These are phyloP conservation scores for Trichosporon sp. DNA, from an alignment of 1,284 basidiomycete genomes.

Conservation along the genomic window DNA sequence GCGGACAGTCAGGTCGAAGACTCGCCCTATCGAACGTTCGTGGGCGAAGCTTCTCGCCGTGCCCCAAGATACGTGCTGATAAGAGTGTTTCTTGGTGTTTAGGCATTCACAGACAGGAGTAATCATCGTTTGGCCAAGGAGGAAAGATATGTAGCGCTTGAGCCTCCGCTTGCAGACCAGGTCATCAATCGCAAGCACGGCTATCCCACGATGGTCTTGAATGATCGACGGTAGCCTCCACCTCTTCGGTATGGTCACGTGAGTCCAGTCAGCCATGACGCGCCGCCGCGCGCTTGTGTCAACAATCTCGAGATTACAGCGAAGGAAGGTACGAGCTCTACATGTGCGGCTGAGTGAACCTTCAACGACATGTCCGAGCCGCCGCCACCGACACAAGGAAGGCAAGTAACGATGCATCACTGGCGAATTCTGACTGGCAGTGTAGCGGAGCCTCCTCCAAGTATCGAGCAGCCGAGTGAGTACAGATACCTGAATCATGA, in stretches of 20 bases:
- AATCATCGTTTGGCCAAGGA: too few relatives aligned
- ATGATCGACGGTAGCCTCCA: not conserved
- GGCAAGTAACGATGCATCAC: not conserved
- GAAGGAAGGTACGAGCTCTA: not conserved
- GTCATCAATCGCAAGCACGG: too few relatives aligned
- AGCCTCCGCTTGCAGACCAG: not conserved
- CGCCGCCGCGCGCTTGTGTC: not conserved
- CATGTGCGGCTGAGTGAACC: not conserved
- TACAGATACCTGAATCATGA: not conserved
- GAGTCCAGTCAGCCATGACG: slow-evolving; percentile 1
- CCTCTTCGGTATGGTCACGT: not conserved
- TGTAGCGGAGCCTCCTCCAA: slow-evolving; percentile 24
- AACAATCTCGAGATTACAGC: not conserved
- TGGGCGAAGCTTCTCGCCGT: too few relatives aligned
- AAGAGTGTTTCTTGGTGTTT: too few relatives aligned
- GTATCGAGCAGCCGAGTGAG: slow-evolving; percentile 23
- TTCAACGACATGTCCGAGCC: not conserved
- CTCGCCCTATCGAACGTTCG: too few relatives aligned
- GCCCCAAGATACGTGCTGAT: too few relatives aligned
- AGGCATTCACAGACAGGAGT: too few relatives aligned
- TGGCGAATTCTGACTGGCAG: not conserved
- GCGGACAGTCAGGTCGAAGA: too few relatives aligned
- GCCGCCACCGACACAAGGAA: not conserved
- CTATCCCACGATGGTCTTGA: not conserved
- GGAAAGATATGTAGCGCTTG: too few relatives aligned